Conservation (phyloP, 2,329 filamentous ascomycete genomes). For the Leptographium lundbergii region DNA sequence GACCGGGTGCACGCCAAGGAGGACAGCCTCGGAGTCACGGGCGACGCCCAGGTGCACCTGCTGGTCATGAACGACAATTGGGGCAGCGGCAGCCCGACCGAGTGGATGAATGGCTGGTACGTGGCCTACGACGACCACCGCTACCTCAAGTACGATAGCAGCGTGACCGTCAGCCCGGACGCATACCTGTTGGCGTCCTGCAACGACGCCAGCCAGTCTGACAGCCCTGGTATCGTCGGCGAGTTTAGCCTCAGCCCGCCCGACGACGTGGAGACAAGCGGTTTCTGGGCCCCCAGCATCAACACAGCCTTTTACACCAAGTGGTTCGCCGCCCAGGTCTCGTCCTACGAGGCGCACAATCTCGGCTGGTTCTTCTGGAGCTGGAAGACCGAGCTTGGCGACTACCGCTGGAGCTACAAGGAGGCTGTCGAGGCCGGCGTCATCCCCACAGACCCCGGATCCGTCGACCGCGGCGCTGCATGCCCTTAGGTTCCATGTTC, state of each 20-base stretch:
- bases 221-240: constrained; percentile 38
- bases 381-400: constrained; percentile 34
- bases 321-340: constrained; percentile 29
- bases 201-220: constrained; percentile 27
- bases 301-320: constrained; percentile 38
- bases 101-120: constrained; percentile 27
- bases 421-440: constrained; percentile 9
- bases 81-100: constrained; percentile 41
- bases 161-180: constrained; percentile 25
- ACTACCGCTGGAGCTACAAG: constrained; percentile 25
- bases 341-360: constrained; percentile 28
- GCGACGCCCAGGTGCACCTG: constrained; percentile 36
- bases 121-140: constrained; percentile 46
- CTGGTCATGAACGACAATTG: constrained; percentile 36
- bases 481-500: not conserved
- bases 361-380: constrained; percentile 40
- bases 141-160: constrained; percentile 40
- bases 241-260: constrained; percentile 45
- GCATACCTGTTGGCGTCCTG: constrained; percentile 40
- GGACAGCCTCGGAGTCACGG: constrained; percentile 25
- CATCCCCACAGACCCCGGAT: constrained; percentile 5
- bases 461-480: not conserved
- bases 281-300: constrained; percentile 27
- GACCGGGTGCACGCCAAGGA: constrained; percentile 37
- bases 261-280: constrained; percentile 30